A percentile compares a stretch with the other conserved stretches of the same genome.
These are phyloP conservation scores for Septoria linicola DNA, from an alignment of 2,329 filamentous ascomycete species.

Conservation along the genomic window DNA sequence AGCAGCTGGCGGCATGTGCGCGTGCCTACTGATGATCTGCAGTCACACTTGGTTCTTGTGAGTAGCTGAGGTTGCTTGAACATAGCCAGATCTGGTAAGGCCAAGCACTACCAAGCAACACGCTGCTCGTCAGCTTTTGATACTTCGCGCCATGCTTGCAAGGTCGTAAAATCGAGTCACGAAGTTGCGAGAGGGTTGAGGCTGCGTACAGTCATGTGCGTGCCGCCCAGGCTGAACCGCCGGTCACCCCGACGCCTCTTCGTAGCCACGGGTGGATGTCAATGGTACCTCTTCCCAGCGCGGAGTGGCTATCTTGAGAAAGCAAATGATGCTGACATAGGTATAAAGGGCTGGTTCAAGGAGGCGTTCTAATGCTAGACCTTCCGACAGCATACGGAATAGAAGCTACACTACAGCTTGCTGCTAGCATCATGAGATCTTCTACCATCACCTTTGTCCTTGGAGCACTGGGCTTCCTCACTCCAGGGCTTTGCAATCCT, in stretches of 20 bases:
- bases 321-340: too few species aligned
- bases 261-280: not conserved
- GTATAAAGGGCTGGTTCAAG: too few species aligned
- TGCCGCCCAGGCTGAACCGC: not conserved
- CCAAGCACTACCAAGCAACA: constrained; percentile 10
- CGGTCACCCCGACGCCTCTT: constrained; percentile 4
- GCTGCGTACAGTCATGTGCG: not conserved
- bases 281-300: too few species aligned
- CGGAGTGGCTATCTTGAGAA: too few species aligned
- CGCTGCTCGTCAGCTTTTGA: not conserved
- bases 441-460: constrained; percentile 7
- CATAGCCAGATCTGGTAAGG: not conserved
- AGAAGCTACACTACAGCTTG: not conserved
- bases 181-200: not conserved
- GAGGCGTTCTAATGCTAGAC: not conserved
- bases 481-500: constrained; percentile 11
- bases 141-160: constrained; percentile 1
- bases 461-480: constrained; percentile 3
- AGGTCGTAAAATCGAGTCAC: not conserved
- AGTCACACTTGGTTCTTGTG: constrained; percentile 1
- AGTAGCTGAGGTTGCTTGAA: not conserved
- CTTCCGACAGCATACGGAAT: not conserved
- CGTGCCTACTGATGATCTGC: constrained; percentile 2
- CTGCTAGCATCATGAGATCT: constrained; percentile 5
- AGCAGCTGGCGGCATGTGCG: not conserved